Conservation (phyloP, 495 filamentous ascomycete genomes). For the Penicillium crystallinum region DNA sequence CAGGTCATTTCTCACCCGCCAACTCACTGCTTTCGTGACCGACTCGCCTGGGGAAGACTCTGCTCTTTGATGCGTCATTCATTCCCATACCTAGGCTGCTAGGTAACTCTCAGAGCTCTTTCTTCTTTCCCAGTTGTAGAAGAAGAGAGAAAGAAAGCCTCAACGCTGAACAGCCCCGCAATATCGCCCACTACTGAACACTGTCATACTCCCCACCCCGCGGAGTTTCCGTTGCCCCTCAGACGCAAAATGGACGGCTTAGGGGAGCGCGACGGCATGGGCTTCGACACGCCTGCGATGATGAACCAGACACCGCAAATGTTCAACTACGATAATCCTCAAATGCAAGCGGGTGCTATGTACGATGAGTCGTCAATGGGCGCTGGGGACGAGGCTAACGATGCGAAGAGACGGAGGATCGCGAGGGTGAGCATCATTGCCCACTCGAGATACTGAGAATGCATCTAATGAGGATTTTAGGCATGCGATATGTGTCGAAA, state of each 20-base stretch:
- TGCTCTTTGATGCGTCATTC: slow-evolving; percentile 19
- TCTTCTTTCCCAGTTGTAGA: neutral
- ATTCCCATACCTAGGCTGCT: no score
- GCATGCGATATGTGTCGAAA: slow-evolving; percentile 99
- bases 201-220: slow-evolving; percentile 20
- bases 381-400: slow-evolving; percentile 57
- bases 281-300: slow-evolving; percentile 41
- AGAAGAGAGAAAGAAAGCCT: slow-evolving; percentile 4
- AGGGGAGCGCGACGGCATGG: slow-evolving; percentile 39
- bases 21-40: neutral
- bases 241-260: slow-evolving; percentile 35
- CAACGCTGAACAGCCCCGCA: slow-evolving; percentile 14
- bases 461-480: slow-evolving; percentile 34
- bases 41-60: neutral
- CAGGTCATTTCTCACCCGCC: neutral
- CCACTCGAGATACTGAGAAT: neutral
- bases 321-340: slow-evolving; percentile 63
- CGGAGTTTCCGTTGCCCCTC: slow-evolving; percentile 16
- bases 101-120: neutral
- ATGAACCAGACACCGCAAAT: slow-evolving; percentile 65
- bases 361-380: slow-evolving; percentile 51
- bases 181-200: slow-evolving; percentile 12
- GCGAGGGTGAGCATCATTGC: slow-evolving; percentile 58
- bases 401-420: slow-evolving; percentile 89
- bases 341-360: slow-evolving; percentile 53